Evolutionary conservation across 208 protist species (phyloP).

Genomic region (Acanthamoeba castellanii): DNA sequence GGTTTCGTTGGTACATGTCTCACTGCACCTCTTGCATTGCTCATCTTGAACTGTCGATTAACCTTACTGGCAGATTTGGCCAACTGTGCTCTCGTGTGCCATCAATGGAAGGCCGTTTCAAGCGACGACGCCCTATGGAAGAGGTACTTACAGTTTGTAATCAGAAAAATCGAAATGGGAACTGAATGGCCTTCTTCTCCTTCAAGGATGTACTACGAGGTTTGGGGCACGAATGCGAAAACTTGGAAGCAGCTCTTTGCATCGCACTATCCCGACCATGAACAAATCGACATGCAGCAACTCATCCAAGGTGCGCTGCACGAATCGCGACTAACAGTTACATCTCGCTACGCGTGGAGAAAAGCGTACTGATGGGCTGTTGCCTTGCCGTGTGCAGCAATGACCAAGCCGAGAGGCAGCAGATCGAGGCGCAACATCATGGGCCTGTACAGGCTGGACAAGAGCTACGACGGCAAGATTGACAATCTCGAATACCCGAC

Average conservation of each 20-base stretch:
- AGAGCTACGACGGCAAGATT: neutral
- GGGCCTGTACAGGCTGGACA: slow-evolving; percentile 13
- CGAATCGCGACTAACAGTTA: no score
- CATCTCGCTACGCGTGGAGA: no score
- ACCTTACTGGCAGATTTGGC: neutral
- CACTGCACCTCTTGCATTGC: no score
- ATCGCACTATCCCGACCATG: slow-evolving; percentile 3
- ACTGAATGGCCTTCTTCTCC: neutral
- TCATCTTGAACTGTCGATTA: neutral
- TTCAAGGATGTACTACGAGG: neutral
- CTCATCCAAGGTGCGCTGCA: neutral
- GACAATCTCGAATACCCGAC: neutral
- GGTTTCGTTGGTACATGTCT: neutral
- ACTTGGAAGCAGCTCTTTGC: slow-evolving; percentile 52
- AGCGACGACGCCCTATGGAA: neutral
- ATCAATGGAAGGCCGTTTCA: slow-evolving; percentile 16
- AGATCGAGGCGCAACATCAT: neutral
- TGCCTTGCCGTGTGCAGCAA: neutral
- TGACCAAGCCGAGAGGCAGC: neutral
- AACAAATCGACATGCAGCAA: neutral
- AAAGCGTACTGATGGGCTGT: neutral
- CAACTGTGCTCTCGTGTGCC: neutral
- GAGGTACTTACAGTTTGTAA: neutral
- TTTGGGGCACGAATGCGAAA: neutral
- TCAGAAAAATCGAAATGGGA: neutral